Percentiles rank a stretch among this genome's conserved stretches.
Conservation (phyloP, 169 alveolate species). For the Besnoitia besnoiti region DNA sequence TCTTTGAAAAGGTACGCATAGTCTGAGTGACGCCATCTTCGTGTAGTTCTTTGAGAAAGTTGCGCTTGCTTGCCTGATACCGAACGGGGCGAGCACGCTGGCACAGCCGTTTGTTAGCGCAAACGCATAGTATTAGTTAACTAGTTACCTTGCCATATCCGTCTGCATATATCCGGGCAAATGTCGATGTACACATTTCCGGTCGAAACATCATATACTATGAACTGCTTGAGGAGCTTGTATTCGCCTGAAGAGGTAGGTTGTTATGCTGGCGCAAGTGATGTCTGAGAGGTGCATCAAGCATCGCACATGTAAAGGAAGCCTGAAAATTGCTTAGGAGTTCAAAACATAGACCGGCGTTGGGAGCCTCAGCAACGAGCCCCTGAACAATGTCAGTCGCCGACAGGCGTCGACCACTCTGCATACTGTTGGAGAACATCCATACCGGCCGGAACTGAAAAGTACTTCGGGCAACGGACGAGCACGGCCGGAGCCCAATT, state of each 20-base stretch:
- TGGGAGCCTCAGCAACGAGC: neutral
- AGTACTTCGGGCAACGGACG: neutral
- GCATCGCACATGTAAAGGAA: constrained; percentile 15
- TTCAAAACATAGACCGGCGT: neutral
- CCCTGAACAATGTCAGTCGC: neutral
- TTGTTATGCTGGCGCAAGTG: neutral
- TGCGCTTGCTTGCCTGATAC: neutral
- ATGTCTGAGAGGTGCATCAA: neutral
- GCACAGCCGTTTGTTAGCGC: neutral
- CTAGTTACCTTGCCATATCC: constrained; percentile 22
- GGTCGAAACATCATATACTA: neutral
- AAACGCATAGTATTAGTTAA: neutral
- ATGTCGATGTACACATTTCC: constrained; percentile 18
- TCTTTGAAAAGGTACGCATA: neutral
- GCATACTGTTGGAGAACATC: neutral
- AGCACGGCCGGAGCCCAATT: constrained; percentile 20
- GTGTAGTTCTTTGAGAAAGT: neutral
- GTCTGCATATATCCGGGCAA: neutral
- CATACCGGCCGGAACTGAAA: constrained; percentile 20
- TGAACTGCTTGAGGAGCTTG: constrained; percentile 29
- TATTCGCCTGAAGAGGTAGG: neutral
- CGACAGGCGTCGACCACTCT: neutral
- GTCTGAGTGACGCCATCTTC: neutral
- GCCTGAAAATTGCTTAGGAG: constrained; percentile 17
- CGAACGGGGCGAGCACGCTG: constrained; percentile 44